These are phyloP conservation scores for Colletotrichum melonis DNA, from an alignment of 2,329 filamentous ascomycete species.

Conservation along the genomic window DNA sequence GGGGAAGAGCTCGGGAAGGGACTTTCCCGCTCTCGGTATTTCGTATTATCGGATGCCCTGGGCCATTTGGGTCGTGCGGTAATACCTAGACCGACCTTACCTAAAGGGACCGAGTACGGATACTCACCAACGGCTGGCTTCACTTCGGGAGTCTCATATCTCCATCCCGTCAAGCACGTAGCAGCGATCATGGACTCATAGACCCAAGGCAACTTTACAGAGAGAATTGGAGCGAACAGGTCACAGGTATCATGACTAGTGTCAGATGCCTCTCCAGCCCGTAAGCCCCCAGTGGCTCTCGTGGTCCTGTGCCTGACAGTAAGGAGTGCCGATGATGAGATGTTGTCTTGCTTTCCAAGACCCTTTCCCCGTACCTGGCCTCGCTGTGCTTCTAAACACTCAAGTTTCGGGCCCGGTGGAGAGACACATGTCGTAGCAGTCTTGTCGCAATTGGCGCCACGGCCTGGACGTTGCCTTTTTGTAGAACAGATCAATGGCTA, in stretches of 20 bases:
- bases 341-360: slow-evolving; percentile 29
- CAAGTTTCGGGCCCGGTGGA: slow-evolving; percentile 26
- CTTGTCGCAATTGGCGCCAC: slow-evolving; percentile 14
- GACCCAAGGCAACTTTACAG: background rate
- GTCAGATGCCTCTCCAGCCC: slow-evolving; percentile 19
- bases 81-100: background rate
- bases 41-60: slow-evolving; percentile 1
- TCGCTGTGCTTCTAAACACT: slow-evolving; percentile 18
- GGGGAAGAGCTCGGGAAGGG: background rate
- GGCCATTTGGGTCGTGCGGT: background rate
- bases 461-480: background rate
- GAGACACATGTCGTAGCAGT: slow-evolving; percentile 30
- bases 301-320: slow-evolving; percentile 11
- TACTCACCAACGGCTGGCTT: no score
- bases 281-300: background rate
- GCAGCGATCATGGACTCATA: background rate
- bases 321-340: slow-evolving; percentile 25
- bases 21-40: background rate
- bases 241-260: slow-evolving; percentile 31
- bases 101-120: no score
- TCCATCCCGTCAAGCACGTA: background rate
- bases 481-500: background rate
- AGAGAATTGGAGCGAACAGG: background rate
- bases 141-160: background rate
- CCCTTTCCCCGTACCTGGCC: slow-evolving; percentile 31